These are phyloP conservation scores for Marsdenia floribunda DNA, from an alignment of 257 asterid genomes.

Conservation along the genomic window DNA sequence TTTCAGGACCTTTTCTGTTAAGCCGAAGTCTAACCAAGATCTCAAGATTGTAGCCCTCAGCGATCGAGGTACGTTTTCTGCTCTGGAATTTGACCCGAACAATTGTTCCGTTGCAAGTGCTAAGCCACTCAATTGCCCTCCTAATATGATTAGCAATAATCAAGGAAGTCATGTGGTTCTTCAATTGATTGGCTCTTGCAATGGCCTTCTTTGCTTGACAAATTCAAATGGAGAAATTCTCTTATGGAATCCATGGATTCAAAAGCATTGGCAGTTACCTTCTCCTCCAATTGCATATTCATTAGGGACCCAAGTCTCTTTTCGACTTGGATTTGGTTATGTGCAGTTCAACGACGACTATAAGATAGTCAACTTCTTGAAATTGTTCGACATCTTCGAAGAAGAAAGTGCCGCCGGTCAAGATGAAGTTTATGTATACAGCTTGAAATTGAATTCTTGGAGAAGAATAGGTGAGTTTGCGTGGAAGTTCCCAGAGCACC, in stretches of 20 bases:
- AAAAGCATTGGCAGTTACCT: background rate
- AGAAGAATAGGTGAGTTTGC: background rate
- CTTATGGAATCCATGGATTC: conserved; percentile 5
- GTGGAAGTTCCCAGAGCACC: too few relatives aligned
- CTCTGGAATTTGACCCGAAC: background rate
- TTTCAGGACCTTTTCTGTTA: background rate
- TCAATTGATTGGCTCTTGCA: conserved; percentile 8
- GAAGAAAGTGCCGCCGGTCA: background rate
- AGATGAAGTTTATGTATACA: background rate
- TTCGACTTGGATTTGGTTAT: background rate
- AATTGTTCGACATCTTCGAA: background rate
- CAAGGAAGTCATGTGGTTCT: background rate
- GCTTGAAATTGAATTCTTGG: conserved; percentile 3
- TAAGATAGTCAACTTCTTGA: background rate
- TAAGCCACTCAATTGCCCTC: background rate
- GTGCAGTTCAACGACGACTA: background rate
- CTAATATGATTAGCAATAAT: too few relatives aligned
- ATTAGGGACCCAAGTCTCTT: background rate
- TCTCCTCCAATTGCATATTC: conserved; percentile 1
- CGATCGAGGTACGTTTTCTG: background rate
- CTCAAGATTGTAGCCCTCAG: background rate
- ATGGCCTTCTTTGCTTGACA: conserved; percentile 10
- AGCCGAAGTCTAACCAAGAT: too few relatives aligned
- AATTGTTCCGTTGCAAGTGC: background rate
- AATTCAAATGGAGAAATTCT: background rate